A percentile compares a stretch with the other conserved stretches of the same genome.
Evolutionary conservation across 108 stramenopile genomes (phyloP).

Genomic region (Thalassiosira profunda): DNA sequence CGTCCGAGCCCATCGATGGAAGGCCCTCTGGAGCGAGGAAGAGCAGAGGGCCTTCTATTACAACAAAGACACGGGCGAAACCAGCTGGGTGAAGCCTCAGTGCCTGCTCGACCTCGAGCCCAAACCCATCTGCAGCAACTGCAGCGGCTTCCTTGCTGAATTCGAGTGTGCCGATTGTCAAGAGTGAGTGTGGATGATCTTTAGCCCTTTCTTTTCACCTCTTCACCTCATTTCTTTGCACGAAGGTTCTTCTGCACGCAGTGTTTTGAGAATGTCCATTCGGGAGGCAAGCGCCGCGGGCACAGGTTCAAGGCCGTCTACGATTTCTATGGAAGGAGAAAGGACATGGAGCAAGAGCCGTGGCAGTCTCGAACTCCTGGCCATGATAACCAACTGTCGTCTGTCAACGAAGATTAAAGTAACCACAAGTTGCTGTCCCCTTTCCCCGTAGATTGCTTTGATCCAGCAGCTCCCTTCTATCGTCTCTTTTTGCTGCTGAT

Average conservation of each 20-base stretch:
- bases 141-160: constrained; percentile 58
- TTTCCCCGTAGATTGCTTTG: background rate
- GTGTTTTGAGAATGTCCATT: constrained; percentile 49
- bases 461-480: background rate
- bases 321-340: constrained; percentile 30
- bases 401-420: background rate
- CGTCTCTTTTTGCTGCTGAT: constrained; percentile 46
- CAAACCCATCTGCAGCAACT: constrained; percentile 75
- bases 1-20: constrained; percentile 60
- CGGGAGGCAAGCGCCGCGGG: constrained; percentile 1
- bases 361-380: background rate
- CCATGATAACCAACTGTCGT: background rate
- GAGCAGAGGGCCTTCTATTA: constrained; percentile 68
- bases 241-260: constrained; percentile 71
- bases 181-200: no score
- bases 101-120: constrained; percentile 79
- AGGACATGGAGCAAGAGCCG: constrained; percentile 21
- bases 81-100: constrained; percentile 85
- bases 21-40: constrained; percentile 60
- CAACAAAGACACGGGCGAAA: constrained; percentile 82
- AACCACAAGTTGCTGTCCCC: background rate
- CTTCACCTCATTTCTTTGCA: no score
- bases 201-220: no score
- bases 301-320: constrained; percentile 30
- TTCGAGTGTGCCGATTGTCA: constrained; percentile 70